A percentile compares a stretch with the other conserved stretches of the same genome.
Evolutionary conservation across 2,329 filamentous ascomycete species (phyloP).

Genomic region (Arachnopeziza araneosa): DNA sequence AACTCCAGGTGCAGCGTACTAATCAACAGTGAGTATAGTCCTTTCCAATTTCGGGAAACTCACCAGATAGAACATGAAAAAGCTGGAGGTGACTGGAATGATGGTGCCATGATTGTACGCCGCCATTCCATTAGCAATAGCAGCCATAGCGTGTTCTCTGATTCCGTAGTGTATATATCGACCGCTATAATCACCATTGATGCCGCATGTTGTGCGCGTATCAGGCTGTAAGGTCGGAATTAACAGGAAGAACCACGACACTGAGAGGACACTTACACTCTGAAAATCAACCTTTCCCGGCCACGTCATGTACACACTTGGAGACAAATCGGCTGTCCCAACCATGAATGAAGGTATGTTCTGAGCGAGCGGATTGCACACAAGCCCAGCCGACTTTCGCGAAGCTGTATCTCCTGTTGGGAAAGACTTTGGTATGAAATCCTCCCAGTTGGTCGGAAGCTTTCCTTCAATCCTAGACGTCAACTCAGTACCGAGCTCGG

Average conservation of each 20-base stretch:
- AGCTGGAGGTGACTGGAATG: constrained; percentile 51
- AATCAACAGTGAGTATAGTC: background rate
- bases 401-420: constrained; percentile 27
- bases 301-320: constrained; percentile 52
- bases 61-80: constrained; percentile 57
- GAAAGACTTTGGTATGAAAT: constrained; percentile 42
- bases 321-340: constrained; percentile 47
- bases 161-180: constrained; percentile 36
- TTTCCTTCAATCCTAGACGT: constrained; percentile 41
- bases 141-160: constrained; percentile 56
- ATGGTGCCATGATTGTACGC: constrained; percentile 49
- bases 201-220: constrained; percentile 38
- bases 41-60: background rate
- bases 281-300: constrained; percentile 47
- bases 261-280: background rate
- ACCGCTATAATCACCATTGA: constrained; percentile 49
- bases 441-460: constrained; percentile 41
- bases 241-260: background rate
- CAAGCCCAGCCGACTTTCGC: constrained; percentile 42
- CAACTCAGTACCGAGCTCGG: constrained; percentile 45
- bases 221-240: constrained; percentile 26
- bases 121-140: constrained; percentile 53
- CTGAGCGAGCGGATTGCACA: constrained; percentile 47
- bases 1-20: constrained; percentile 50
- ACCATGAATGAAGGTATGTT: constrained; percentile 45